Percentiles rank a stretch among this genome's conserved stretches.
Evolutionary conservation across 176 grass and related monocot species (phyloP).

Genomic region (Leersia perrieri): DNA sequence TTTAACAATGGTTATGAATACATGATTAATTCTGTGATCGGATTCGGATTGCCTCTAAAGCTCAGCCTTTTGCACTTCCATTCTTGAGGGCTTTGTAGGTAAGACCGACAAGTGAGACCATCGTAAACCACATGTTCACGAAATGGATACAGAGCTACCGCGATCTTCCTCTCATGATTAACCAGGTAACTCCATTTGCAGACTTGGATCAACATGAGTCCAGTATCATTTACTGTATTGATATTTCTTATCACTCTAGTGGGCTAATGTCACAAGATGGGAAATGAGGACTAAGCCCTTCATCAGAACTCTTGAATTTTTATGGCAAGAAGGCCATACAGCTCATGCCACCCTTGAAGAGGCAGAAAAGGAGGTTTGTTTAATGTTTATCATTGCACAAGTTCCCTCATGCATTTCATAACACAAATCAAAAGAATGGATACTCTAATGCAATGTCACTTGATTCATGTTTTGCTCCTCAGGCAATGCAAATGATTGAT

Average conservation of each 20-base stretch:
- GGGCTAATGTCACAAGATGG: conserved; percentile 99
- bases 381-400: not conserved
- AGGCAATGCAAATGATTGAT: conserved; percentile 98
- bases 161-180: conserved; percentile 98
- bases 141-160: conserved; percentile 98
- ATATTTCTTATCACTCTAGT: conserved; percentile 48
- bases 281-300: conserved; percentile 99
- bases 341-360: conserved; percentile 91
- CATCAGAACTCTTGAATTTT: conserved; percentile 95
- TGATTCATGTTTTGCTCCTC: conserved; percentile 26
- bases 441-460: not conserved
- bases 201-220: conserved; percentile 5
- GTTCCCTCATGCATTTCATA: conserved; percentile 22
- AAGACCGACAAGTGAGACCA: conserved; percentile 99
- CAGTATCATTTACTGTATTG: not conserved
- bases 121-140: conserved; percentile 99
- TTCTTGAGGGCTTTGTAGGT: conserved; percentile 90
- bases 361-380: conserved; percentile 82
- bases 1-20: not conserved
- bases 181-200: conserved; percentile 59
- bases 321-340: conserved; percentile 99
- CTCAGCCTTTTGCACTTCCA: conserved; percentile 46
- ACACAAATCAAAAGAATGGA: not conserved
- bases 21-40: conserved; percentile 25
- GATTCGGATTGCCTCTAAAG: conserved; percentile 25